These are phyloP conservation scores for Plenodomus biglobosus DNA, from an alignment of 2,329 filamentous ascomycete species.

Conservation along the genomic window DNA sequence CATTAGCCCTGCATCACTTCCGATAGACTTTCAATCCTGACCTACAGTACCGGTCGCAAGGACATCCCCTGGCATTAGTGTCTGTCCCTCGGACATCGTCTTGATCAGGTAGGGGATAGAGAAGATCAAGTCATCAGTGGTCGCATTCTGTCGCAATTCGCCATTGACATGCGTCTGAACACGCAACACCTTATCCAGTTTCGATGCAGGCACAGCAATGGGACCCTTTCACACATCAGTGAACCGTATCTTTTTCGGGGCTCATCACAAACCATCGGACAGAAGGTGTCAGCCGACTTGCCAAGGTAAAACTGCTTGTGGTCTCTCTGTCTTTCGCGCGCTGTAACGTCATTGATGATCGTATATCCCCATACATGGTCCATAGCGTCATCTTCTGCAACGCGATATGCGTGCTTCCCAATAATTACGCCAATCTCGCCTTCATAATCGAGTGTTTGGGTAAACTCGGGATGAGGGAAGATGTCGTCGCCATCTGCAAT, in stretches of 20 bases:
- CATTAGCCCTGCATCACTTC: slow-evolving; percentile 50
- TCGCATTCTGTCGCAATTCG: slow-evolving; percentile 51
- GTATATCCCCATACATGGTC: slow-evolving; percentile 60
- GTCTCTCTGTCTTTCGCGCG: slow-evolving; percentile 28
- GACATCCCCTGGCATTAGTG: slow-evolving; percentile 50
- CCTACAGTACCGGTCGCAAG: slow-evolving; percentile 57
- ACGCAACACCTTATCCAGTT: slow-evolving; percentile 48
- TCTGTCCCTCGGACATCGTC: slow-evolving; percentile 50
- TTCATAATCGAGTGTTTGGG: slow-evolving; percentile 57
- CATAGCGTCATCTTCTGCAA: slow-evolving; percentile 51
- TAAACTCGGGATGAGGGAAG: slow-evolving; percentile 51
- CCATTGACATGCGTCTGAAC: slow-evolving; percentile 54
- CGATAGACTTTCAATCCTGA: slow-evolving; percentile 41
- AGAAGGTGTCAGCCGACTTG: slow-evolving; percentile 59
- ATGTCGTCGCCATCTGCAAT: slow-evolving; percentile 54
- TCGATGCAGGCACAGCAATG: slow-evolving; percentile 52
- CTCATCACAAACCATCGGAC: slow-evolving; percentile 52
- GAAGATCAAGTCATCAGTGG: slow-evolving; percentile 52
- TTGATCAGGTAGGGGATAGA: slow-evolving; percentile 49
- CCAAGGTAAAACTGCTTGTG: slow-evolving; percentile 64
- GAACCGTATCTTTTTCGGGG: neutral
- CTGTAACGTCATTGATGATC: slow-evolving; percentile 49
- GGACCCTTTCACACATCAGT: slow-evolving; percentile 46
- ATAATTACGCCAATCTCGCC: slow-evolving; percentile 60
- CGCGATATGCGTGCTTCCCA: slow-evolving; percentile 52